Conservation (phyloP, 306 rosid genomes). For the Quercus ilex region DNA sequence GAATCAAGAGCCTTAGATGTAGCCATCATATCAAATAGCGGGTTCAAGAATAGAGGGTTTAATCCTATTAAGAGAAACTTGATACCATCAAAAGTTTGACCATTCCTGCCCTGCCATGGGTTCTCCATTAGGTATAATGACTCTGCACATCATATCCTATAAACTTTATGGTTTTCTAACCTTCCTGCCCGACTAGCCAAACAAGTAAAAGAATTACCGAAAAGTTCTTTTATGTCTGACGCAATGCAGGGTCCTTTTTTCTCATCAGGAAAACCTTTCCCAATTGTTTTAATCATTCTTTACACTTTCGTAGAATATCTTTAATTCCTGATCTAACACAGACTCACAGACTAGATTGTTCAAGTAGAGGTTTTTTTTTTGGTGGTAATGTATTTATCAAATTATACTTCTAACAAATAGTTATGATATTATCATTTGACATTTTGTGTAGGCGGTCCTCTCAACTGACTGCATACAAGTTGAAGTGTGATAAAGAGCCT, state of each 20-base stretch:
- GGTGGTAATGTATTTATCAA: neutral
- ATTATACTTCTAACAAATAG: neutral
- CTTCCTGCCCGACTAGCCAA: neutral
- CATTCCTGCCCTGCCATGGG: neutral
- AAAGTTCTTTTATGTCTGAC: too few species aligned
- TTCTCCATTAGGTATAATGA: neutral
- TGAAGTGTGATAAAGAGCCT: slow-evolving; percentile 91
- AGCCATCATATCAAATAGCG: neutral
- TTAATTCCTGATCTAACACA: neutral
- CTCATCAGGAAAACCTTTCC: neutral
- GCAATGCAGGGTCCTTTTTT: neutral
- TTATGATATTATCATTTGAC: neutral
- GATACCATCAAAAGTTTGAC: neutral
- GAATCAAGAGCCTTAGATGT: neutral
- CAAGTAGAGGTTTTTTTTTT: neutral
- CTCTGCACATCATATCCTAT: neutral
- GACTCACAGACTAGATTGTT: neutral
- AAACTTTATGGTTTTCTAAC: neutral
- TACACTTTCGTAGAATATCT: neutral
- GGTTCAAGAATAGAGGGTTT: neutral
- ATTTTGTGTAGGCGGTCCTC: slow-evolving; percentile 67
- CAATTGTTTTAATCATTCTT: neutral
- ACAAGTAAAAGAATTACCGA: neutral
- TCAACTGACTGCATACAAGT: slow-evolving; percentile 64
- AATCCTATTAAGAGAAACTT: neutral